These are phyloP conservation scores for Auricularia sp. DNA, from an alignment of 768 basidiomycete species.

Conservation along the genomic window DNA sequence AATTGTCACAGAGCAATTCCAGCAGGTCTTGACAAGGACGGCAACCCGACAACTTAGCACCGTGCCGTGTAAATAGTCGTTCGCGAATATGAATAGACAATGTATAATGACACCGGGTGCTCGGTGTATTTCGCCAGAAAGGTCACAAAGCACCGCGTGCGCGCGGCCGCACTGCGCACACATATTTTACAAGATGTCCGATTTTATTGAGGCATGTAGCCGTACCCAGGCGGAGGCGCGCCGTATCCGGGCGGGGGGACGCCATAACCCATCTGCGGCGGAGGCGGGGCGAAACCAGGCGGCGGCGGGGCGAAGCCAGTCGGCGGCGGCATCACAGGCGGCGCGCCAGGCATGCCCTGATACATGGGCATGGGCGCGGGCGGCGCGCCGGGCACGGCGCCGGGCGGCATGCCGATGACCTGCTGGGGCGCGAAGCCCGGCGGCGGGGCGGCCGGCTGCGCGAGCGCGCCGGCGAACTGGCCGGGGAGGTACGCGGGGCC, in stretches of 20 bases:
- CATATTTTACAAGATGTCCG: no score
- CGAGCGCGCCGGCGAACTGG: conserved; percentile 86
- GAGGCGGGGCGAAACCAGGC: conserved; percentile 5
- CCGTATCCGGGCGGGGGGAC: conserved; percentile 16
- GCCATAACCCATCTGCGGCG: conserved; percentile 20
- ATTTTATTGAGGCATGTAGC: no score
- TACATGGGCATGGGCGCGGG: conserved; percentile 13
- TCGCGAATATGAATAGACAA: no score
- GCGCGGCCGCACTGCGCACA: no score
- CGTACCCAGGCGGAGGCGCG: no score
- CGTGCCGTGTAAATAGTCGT: no score
- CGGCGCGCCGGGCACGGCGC: conserved; percentile 21
- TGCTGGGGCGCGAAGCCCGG: conserved; percentile 70
- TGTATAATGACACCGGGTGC: no score
- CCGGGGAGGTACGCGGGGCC: conserved; percentile 63
- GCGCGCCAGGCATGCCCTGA: conserved; percentile 16
- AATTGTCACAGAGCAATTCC: no score
- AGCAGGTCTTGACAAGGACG: no score
- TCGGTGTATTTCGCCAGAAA: no score
- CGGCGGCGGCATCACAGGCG: conserved; percentile 18
- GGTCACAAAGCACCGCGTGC: no score
- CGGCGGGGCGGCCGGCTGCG: conserved; percentile 64
- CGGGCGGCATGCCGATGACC: conserved; percentile 28
- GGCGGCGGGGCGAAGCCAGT: conserved; percentile 3
- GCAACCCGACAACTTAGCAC: no score